Base-by-base conservation (phyloP, 2,329 filamentous ascomycete species). In the Penicillium sp. region DNA sequence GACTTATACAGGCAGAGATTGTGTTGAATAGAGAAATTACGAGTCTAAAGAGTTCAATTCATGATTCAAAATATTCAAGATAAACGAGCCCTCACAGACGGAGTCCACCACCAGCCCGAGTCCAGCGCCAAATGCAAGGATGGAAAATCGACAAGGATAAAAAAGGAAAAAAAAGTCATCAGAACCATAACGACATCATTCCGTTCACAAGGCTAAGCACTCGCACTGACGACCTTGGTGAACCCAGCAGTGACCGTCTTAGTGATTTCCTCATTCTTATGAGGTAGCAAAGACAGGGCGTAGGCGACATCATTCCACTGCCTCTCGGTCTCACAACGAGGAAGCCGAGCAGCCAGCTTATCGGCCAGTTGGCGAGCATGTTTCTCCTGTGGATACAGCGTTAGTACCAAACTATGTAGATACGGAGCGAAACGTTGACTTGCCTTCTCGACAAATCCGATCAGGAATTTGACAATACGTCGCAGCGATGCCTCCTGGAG, bases 261-360 rank as follows among this genome's bases (percentile, higher is more conserved):
- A 4, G 65, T 55, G 42, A 74, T 74, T 5, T 74, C 72, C 54
- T 74, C 72, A 44, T 72, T 72, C 57, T 74, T 75, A 58, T 98
- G 93, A 62, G 89, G 90, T 46, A 98, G 72, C 49, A 96, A 71
- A 2, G 89, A 89, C 49, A 98, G 72, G 3, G 90, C 90, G 73
- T 89, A 98, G 0, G 91, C 88, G 35, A 97, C 90, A 70, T 98
- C 93, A 64, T 91, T 95, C 93, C 93, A 98, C 66, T 97, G 90
- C 54, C 90, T 78, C 72, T 98, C 91, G 39, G 80, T 95, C 65
- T 96, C 90, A 62, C 90, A 96, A 38, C 91, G 80, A 1, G 80
- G 77, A 36, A 98, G 77, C 55, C 93, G 80, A 4, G 90, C 89
- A 1, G 93, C 90, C 51, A 98, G 77, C 70, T 98, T 98, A 52